A percentile compares a stretch with the other conserved stretches of the same genome.
phyloP scores from a whole-genome alignment of 1,139 yeast species.

The Saccharomyces hybrid region DNA sequence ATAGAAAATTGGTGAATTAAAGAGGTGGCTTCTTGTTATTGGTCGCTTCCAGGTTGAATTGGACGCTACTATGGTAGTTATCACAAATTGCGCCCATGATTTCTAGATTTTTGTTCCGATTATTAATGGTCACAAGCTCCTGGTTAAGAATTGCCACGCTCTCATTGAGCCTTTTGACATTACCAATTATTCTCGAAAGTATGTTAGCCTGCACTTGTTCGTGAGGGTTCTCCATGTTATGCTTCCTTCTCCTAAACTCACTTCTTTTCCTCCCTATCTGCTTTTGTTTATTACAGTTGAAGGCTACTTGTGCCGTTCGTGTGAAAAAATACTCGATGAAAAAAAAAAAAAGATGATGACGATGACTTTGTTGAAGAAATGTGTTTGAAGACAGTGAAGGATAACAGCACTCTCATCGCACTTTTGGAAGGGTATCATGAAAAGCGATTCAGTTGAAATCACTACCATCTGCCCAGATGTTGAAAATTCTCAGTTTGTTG shows the following conservation, averaged over 20 bases:
- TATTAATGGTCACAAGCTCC: conserved; percentile 36
- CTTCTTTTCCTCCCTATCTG: not conserved
- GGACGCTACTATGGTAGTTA: conserved; percentile 62
- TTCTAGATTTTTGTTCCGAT: conserved; percentile 63
- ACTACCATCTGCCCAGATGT: conserved; percentile 30
- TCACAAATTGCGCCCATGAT: conserved; percentile 77
- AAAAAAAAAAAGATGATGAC: not conserved
- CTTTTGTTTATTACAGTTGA: not conserved
- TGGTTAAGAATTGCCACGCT: conserved; percentile 57
- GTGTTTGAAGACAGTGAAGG: not conserved
- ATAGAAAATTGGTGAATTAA: not conserved
- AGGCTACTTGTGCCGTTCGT: not conserved
- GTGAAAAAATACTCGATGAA: not conserved
- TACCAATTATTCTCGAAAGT: conserved; percentile 65
- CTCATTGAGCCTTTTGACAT: conserved; percentile 69
- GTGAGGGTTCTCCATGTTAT: conserved; percentile 76
- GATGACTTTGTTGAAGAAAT: not conserved
- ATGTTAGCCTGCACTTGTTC: conserved; percentile 78
- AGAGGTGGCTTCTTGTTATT: conserved; percentile 52
- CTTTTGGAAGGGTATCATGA: conserved; percentile 13
- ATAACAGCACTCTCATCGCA: not conserved
- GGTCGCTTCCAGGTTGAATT: conserved; percentile 66
- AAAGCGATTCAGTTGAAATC: conserved; percentile 25
- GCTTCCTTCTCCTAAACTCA: not conserved
- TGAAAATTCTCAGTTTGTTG: conserved; percentile 26